These are phyloP conservation scores for Cordyceps cicadae DNA, from an alignment of 2,329 filamentous ascomycete species.

Conservation along the genomic window DNA sequence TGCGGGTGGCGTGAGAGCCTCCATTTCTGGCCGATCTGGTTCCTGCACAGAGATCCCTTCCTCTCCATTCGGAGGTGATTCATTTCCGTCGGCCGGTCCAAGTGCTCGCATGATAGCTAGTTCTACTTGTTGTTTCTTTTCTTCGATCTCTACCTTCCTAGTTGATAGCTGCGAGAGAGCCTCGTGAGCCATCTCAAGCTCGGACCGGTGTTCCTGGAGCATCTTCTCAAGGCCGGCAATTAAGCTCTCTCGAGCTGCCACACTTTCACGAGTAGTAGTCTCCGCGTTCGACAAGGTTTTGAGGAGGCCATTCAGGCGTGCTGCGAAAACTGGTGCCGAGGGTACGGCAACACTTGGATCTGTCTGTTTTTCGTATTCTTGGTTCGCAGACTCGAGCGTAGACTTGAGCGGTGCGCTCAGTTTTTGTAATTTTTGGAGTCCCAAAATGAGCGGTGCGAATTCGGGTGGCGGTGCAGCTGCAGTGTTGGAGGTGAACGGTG, in stretches of 20 bases:
- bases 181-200: constrained; percentile 61
- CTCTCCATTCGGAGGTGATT: constrained; percentile 38
- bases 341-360: constrained; percentile 62
- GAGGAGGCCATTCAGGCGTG: constrained; percentile 78
- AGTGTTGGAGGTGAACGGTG: constrained; percentile 51
- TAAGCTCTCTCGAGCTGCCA: constrained; percentile 73
- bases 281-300: constrained; percentile 85
- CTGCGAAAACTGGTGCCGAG: constrained; percentile 83
- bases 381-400: constrained; percentile 60
- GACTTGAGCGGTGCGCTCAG: constrained; percentile 59
- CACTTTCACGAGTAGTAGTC: constrained; percentile 77
- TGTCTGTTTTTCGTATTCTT: constrained; percentile 77
- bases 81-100: constrained; percentile 47
- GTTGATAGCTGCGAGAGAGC: constrained; percentile 54
- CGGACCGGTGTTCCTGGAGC: constrained; percentile 62
- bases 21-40: constrained; percentile 68
- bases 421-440: constrained; percentile 68
- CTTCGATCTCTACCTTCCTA: constrained; percentile 66
- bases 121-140: constrained; percentile 82
- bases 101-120: constrained; percentile 82
- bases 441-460: constrained; percentile 63
- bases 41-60: constrained; percentile 45
- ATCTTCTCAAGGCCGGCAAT: constrained; percentile 77
- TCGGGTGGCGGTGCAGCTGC: constrained; percentile 37
- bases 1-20: constrained; percentile 61